phyloP scores from a whole-genome alignment of 768 basidiomycete genomes.

The Lentinula detonsa region DNA sequence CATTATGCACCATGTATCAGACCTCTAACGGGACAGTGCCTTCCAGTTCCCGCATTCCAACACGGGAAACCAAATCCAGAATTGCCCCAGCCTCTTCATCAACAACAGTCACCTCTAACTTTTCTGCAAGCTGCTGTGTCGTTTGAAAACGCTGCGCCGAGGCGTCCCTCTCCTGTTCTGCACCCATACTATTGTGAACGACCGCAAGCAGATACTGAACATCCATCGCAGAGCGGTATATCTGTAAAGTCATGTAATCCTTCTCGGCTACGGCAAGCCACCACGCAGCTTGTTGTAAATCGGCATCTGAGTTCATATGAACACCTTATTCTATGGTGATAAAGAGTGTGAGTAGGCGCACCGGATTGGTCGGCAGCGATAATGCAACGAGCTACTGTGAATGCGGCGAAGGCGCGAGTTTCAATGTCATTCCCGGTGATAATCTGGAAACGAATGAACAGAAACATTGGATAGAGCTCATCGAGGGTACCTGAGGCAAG shows the following conservation, averaged over 20 bases:
- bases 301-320: conserved; percentile 21
- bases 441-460: conserved; percentile 33
- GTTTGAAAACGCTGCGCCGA: conserved; percentile 41
- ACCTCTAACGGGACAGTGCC: too few relatives aligned
- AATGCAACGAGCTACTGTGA: conserved; percentile 70
- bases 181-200: conserved; percentile 64
- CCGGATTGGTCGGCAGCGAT: conserved; percentile 47
- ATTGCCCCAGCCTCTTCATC: conserved; percentile 52
- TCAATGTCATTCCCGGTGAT: conserved; percentile 70
- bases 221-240: conserved; percentile 54
- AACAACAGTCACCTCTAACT: conserved; percentile 34
- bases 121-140: conserved; percentile 34
- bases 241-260: conserved; percentile 58
- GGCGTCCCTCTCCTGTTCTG: conserved; percentile 48
- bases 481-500: conserved; percentile 63
- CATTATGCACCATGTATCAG: too few relatives aligned
- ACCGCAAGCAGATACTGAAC: conserved; percentile 70
- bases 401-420: conserved; percentile 68
- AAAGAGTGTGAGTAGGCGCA: conserved; percentile 27
- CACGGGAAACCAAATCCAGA: conserved; percentile 49
- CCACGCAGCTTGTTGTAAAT: conserved; percentile 50
- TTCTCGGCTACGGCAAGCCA: conserved; percentile 58
- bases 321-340: not conserved
- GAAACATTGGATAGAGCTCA: not conserved
- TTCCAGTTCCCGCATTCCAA: conserved; percentile 31